Evolutionary conservation across 106 monocot genomes (phyloP), one percentile per base, ranked within the genome.

Genomic region (Dendrobium officinale): DNA sequence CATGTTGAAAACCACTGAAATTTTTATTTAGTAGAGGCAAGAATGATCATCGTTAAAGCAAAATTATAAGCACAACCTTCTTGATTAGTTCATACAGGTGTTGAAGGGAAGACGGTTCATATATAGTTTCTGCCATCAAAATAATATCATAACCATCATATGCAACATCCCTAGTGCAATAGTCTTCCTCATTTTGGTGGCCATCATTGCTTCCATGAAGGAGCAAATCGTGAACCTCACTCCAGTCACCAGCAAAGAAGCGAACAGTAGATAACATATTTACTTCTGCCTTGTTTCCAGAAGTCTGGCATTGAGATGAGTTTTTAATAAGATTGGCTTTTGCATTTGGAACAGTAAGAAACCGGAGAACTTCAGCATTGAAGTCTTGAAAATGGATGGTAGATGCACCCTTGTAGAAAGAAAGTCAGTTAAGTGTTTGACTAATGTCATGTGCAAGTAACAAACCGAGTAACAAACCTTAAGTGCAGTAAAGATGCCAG

Each of bases 171-270:
- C 26, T 72, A 61, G 59, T 49, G 13, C 2, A 40, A n/a, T 7
- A 55, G 4, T 72, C 55, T 47, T 75, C 33, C 73, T 1, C 75
- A 44, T 80, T 81, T 49, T 78, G 27, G 9, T 76, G 26, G 24
- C 82, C 80, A 80, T 45, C 72, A 59, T 79, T 41, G 42, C 7
- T 37, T 20, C 49, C 73, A 55, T 73, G 82, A 29, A 88, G 77
- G 29, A 98, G 87, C 37, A 95, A 84, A 41, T 77, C 74, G 81
- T 98, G 88, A 19, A 98, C 80, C 77, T 95, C 92, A 81, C 89
- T 91, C 98, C 98, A 99, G 75, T 99, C 98, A 79, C 98, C 98
- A 82, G 98, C 89, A 78, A 92, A 95, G 74, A 93, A 95, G 11
- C 91, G 85, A 44, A 91, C 81, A 76, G 79, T 51, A 29, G 73